Conservation (phyloP, 2,329 filamentous ascomycete genomes). For the Tolypocladium ovalisporum region DNA sequence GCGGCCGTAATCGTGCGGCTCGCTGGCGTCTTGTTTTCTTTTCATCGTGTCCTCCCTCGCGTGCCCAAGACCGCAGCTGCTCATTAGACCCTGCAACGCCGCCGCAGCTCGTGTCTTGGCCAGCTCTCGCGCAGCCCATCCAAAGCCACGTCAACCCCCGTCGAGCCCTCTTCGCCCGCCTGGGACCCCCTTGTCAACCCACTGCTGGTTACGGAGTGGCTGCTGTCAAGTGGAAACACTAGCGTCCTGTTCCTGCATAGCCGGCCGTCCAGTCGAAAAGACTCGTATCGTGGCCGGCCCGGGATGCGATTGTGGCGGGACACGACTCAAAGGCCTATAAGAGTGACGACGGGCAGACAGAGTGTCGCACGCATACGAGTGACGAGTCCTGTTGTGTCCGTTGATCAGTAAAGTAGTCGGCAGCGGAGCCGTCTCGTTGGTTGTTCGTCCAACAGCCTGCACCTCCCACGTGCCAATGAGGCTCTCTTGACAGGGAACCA, state of each 20-base stretch:
- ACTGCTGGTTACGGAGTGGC: background rate
- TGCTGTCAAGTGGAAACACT: constrained; percentile 20
- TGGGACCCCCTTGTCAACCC: background rate
- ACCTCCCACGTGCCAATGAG: background rate
- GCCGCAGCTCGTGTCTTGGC: background rate
- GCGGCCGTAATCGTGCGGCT: background rate
- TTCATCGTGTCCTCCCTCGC: background rate
- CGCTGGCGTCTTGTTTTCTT: background rate
- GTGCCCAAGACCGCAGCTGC: background rate
- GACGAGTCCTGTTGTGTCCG: background rate
- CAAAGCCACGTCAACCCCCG: background rate
- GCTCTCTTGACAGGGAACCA: background rate
- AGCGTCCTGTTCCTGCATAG: constrained; percentile 20
- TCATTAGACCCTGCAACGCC: background rate
- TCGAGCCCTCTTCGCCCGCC: background rate
- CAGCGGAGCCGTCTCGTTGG: background rate
- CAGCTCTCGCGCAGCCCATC: background rate
- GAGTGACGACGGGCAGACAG: background rate
- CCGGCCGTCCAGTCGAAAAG: background rate
- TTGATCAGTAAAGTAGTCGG: background rate
- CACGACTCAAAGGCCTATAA: background rate
- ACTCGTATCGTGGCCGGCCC: background rate
- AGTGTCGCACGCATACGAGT: background rate
- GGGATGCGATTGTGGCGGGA: background rate
- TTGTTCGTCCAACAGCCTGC: background rate